A percentile compares a stretch with the other conserved stretches of the same genome.
These are phyloP conservation scores for Coemansia furcata DNA, from an alignment of 192 early-diverging fungal species.

Conservation along the genomic window DNA sequence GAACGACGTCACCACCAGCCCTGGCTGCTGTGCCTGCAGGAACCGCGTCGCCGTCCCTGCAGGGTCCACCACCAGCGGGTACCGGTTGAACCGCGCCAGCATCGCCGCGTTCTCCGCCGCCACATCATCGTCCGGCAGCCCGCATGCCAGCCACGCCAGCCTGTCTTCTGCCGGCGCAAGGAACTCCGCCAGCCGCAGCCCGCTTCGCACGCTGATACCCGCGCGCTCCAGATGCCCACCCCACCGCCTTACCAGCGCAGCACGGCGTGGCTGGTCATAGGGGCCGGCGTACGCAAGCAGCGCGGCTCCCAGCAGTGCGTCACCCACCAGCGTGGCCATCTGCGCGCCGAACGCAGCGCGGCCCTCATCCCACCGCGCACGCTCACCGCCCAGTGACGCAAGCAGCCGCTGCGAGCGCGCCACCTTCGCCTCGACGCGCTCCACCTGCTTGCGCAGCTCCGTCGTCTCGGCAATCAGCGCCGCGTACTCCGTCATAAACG, in stretches of 20 bases:
- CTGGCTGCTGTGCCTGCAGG: conserved; percentile 52
- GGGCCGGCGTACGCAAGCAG: conserved; percentile 95
- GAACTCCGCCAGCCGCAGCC: conserved; percentile 86
- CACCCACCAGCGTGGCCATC: conserved; percentile 98
- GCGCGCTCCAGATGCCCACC: conserved; percentile 54
- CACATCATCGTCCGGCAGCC: conserved; percentile 78
- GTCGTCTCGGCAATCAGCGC: conserved; percentile 92
- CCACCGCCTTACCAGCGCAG: conserved; percentile 79
- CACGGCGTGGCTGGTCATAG: conserved; percentile 97
- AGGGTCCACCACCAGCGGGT: conserved; percentile 97
- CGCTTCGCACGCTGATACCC: conserved; percentile 58
- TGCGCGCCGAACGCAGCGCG: conserved; percentile 90
- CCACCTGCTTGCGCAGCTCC: conserved; percentile 88
- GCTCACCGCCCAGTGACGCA: conserved; percentile 87
- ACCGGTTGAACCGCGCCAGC: conserved; percentile 90
- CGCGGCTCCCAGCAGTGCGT: conserved; percentile 89
- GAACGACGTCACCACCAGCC: conserved; percentile 92
- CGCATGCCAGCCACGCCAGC: conserved; percentile 81
- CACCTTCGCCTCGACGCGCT: conserved; percentile 88
- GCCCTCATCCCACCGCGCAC: conserved; percentile 85
- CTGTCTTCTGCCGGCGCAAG: conserved; percentile 90
- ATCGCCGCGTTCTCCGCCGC: conserved; percentile 99
- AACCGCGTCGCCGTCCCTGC: conserved; percentile 90
- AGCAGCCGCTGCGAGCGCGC: conserved; percentile 86
- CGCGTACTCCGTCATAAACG: conserved; percentile 98